A percentile compares a stretch with the other conserved stretches of the same genome.
phyloP scores from a whole-genome alignment of 495 filamentous ascomycete genomes.

The Rostrohypoxylon terebratum region DNA sequence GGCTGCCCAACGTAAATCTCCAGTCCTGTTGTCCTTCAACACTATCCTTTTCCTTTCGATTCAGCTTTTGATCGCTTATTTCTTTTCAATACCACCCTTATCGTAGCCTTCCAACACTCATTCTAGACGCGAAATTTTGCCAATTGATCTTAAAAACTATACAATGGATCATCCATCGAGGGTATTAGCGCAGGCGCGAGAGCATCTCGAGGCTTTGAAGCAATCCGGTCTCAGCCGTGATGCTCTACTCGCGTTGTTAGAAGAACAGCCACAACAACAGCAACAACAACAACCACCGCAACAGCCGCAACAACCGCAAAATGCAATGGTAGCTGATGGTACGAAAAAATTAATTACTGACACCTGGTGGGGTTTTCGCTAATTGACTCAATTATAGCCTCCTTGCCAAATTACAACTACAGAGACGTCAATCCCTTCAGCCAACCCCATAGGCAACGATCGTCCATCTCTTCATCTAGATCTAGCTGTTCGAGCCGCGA shows the following conservation, averaged over 20 bases:
- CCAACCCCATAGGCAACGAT: slow-evolving; percentile 46
- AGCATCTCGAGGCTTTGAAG: slow-evolving; percentile 50
- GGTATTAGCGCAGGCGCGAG: slow-evolving; percentile 47
- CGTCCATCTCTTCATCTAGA: slow-evolving; percentile 59
- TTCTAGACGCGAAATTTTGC: slow-evolving; percentile 15
- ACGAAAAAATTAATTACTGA: slow-evolving; percentile 18
- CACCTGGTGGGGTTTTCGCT: not conserved
- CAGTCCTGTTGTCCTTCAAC: slow-evolving; percentile 27
- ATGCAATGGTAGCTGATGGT: slow-evolving; percentile 40
- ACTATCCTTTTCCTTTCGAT: slow-evolving; percentile 19
- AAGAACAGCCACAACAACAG: slow-evolving; percentile 39
- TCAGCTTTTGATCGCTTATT: slow-evolving; percentile 24
- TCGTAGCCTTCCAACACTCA: slow-evolving; percentile 14
- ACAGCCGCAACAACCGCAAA: slow-evolving; percentile 28
- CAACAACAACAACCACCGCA: slow-evolving; percentile 16
- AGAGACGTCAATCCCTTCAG: slow-evolving; percentile 45
- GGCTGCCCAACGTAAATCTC: slow-evolving; percentile 40
- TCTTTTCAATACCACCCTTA: slow-evolving; percentile 19
- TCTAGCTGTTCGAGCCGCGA: slow-evolving; percentile 55
- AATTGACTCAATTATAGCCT: slow-evolving; percentile 25
- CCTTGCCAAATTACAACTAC: slow-evolving; percentile 46
- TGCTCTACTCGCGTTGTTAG: slow-evolving; percentile 47
- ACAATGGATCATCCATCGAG: slow-evolving; percentile 51
- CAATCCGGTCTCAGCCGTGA: slow-evolving; percentile 48
- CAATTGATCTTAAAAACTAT: slow-evolving; percentile 31